Evolutionary conservation across 225 moss, liverwort and hornwort species (phyloP).

Genomic region (Ulota crispa): DNA sequence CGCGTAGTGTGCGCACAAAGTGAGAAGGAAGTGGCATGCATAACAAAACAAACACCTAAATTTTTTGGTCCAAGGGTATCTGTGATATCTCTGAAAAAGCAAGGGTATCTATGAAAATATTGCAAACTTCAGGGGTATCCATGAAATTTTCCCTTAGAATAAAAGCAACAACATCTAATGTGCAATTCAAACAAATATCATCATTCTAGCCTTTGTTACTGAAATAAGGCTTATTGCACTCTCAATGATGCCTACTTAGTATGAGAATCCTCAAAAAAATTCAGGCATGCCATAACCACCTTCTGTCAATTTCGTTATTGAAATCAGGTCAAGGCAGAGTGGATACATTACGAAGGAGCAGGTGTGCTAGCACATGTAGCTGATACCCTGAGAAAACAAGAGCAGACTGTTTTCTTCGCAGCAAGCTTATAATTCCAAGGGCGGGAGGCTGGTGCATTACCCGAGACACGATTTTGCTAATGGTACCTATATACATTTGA

Average conservation of each 20-base stretch:
- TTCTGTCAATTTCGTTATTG: neutral
- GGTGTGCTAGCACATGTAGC: conserved; percentile 80
- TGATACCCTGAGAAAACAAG: conserved; percentile 58
- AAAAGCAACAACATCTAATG: neutral
- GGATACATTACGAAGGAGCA: conserved; percentile 70
- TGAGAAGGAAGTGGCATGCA: too few species aligned
- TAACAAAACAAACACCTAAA: too few species aligned
- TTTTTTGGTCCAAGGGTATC: too few species aligned
- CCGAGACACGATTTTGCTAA: neutral
- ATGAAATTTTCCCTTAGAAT: too few species aligned
- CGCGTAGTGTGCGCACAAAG: too few species aligned
- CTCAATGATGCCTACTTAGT: neutral
- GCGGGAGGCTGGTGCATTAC: neutral
- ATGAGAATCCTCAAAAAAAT: neutral
- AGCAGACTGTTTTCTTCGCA: conserved; percentile 27
- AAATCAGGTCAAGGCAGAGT: conserved; percentile 63
- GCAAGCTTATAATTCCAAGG: conserved; percentile 23
- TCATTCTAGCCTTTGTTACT: neutral
- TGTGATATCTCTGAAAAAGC: too few species aligned
- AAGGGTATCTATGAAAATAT: too few species aligned
- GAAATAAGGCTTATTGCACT: neutral
- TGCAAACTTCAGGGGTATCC: too few species aligned
- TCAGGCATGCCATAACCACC: neutral
- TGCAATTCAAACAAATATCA: neutral
- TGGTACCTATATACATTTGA: neutral